phyloP scores from a whole-genome alignment of 2,329 filamentous ascomycete species.

The Ascochyta lentis region DNA sequence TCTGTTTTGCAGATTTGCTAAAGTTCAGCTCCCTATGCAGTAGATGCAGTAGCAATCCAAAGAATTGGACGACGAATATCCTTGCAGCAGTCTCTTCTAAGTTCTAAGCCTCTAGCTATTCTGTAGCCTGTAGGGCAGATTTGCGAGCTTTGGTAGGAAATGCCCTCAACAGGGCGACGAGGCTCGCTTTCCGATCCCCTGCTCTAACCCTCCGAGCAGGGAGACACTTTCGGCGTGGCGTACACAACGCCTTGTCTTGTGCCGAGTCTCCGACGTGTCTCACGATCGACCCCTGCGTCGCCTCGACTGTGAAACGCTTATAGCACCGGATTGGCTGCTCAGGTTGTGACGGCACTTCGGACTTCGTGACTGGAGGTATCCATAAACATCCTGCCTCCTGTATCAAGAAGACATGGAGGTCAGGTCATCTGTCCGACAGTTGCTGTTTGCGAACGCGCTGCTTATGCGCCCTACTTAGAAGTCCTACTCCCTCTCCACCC shows the following conservation, averaged over 20 bases:
- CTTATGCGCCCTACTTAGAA: constrained; percentile 24
- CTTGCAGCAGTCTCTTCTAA: no score
- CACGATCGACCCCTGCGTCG: constrained; percentile 32
- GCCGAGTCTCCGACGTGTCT: constrained; percentile 25
- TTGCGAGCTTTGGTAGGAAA: no score
- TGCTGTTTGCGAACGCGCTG: constrained; percentile 32
- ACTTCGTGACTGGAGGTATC: constrained; percentile 22
- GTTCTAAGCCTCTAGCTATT: no score
- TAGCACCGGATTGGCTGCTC: constrained; percentile 23
- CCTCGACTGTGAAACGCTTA: constrained; percentile 32
- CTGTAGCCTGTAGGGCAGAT: no score
- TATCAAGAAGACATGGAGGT: constrained; percentile 27
- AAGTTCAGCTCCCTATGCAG: no score
- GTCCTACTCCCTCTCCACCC: constrained; percentile 17
- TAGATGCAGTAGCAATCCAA: no score
- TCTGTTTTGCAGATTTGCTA: no score
- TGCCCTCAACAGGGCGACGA: no score
- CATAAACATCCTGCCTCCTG: constrained; percentile 19
- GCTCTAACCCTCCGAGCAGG: no score
- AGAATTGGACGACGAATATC: no score
- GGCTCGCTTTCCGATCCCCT: no score
- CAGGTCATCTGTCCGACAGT: constrained; percentile 33
- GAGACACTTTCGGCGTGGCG: neutral
- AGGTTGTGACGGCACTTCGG: constrained; percentile 16
- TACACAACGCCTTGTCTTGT: constrained; percentile 1